A percentile compares a stretch with the other conserved stretches of the same genome.
phyloP scores from a whole-genome alignment of 768 basidiomycete species.

The Boletus pseudopeckii region DNA sequence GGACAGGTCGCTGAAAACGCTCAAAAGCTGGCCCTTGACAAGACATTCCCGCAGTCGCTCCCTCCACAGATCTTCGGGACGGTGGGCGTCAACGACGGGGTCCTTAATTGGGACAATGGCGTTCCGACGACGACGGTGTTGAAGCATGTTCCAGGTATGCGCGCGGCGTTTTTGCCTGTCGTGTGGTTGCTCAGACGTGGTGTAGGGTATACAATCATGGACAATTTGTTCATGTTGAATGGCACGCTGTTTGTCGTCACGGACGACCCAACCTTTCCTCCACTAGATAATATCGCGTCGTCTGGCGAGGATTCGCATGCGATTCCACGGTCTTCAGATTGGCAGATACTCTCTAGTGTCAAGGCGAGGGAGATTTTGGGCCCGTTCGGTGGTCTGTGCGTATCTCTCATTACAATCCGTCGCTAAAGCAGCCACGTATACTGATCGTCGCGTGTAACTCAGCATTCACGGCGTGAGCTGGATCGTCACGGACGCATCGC shows the following conservation, averaged over 20 bases:
- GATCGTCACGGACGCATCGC: slow-evolving; percentile 52
- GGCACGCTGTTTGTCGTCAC: slow-evolving; percentile 73
- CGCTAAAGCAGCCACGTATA: background rate
- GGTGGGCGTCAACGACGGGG: slow-evolving; percentile 47
- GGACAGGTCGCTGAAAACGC: slow-evolving; percentile 57
- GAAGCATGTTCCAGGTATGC: slow-evolving; percentile 61
- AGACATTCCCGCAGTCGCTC: slow-evolving; percentile 1
- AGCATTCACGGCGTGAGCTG: slow-evolving; percentile 71
- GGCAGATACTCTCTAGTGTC: slow-evolving; percentile 54
- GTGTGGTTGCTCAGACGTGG: background rate
- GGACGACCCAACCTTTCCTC: slow-evolving; percentile 62
- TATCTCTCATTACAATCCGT: slow-evolving; percentile 15
- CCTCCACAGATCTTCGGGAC: slow-evolving; percentile 21
- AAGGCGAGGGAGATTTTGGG: slow-evolving; percentile 52
- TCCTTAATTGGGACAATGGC: slow-evolving; percentile 52
- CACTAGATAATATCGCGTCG: slow-evolving; percentile 47
- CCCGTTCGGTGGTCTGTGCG: slow-evolving; percentile 50
- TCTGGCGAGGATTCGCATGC: slow-evolving; percentile 33
- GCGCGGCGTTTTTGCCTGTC: slow-evolving; percentile 5
- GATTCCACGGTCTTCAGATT: slow-evolving; percentile 47
- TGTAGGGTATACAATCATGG: slow-evolving; percentile 79
- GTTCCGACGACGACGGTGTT: slow-evolving; percentile 55
- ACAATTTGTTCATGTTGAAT: slow-evolving; percentile 74
- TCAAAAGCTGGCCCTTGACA: slow-evolving; percentile 41
- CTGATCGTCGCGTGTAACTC: background rate